phyloP scores from a whole-genome alignment of 192 early-diverging fungal species.

The Coemansia furcata region DNA sequence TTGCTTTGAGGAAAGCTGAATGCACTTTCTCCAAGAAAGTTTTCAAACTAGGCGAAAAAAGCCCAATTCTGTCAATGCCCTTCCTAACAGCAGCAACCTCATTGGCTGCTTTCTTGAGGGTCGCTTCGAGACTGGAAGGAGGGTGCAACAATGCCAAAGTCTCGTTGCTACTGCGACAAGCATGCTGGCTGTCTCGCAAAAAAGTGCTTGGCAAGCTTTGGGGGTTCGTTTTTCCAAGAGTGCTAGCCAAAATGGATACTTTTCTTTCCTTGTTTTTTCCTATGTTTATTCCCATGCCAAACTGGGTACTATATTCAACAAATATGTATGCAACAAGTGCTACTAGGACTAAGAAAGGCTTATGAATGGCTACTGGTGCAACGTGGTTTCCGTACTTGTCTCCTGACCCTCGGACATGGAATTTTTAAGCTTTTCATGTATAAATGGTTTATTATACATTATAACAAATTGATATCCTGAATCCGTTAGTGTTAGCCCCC shows the following conservation, averaged over 20 bases:
- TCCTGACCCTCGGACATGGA: too few relatives aligned
- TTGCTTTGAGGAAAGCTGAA: background rate
- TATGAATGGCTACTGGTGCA: too few relatives aligned
- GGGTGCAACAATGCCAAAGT: background rate
- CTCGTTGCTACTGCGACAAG: background rate
- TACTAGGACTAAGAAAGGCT: too few relatives aligned
- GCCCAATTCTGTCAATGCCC: background rate
- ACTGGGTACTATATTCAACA: too few relatives aligned
- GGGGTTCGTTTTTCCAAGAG: background rate
- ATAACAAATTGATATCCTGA: too few relatives aligned
- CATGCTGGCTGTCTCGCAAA: background rate
- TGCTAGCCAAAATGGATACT: background rate
- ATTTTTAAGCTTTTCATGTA: too few relatives aligned
- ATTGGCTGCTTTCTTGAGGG: background rate
- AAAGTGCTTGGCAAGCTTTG: background rate
- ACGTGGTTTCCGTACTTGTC: too few relatives aligned
- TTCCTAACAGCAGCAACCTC: background rate
- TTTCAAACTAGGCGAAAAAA: background rate
- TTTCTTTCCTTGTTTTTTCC: background rate
- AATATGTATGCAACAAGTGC: background rate
- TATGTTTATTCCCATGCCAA: too few relatives aligned
- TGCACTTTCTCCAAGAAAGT: background rate
- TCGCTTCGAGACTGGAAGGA: background rate
- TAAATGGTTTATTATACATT: too few relatives aligned
- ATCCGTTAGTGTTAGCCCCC: too few relatives aligned